Conservation (phyloP, 1,139 yeast species). For the Pichia sp. region DNA sequence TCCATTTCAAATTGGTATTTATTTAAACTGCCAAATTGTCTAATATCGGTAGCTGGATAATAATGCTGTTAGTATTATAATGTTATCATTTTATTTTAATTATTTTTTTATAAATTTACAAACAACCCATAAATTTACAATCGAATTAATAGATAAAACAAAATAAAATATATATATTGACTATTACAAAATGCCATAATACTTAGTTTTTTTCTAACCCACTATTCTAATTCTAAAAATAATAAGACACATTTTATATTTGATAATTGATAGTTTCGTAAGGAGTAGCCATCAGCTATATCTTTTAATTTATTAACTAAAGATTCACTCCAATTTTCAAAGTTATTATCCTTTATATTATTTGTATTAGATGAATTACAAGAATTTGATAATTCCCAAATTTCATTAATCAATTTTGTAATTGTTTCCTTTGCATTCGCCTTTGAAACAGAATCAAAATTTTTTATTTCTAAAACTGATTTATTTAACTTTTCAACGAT, state of each 20-base stretch:
- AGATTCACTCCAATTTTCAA: constrained; percentile 22
- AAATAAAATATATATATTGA: background rate
- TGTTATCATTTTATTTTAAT: too few relatives aligned
- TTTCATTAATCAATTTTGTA: constrained; percentile 12
- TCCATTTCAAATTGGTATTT: too few relatives aligned
- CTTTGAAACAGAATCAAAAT: constrained; percentile 14
- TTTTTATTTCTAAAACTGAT: constrained; percentile 12
- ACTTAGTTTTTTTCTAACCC: background rate
- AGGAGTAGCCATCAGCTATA: constrained; percentile 24
- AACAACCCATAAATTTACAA: too few relatives aligned
- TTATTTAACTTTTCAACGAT: constrained; percentile 25
- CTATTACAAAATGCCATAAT: background rate
- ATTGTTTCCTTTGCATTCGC: constrained; percentile 17
- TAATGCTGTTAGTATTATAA: too few relatives aligned
- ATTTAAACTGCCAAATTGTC: too few relatives aligned
- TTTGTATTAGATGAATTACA: constrained; percentile 20
- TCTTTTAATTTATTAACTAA: constrained; percentile 17
- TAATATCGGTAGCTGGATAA: too few relatives aligned
- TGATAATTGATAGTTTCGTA: constrained; percentile 25
- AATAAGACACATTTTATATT: constrained; percentile 13
- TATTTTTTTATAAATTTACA: too few relatives aligned
- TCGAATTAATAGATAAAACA: background rate
- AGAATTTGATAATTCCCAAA: constrained; percentile 23
- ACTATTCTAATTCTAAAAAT: constrained; percentile 10
- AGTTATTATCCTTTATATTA: constrained; percentile 13